phyloP scores from a whole-genome alignment of 495 filamentous ascomycete genomes.

The Rusavskia elegans region DNA sequence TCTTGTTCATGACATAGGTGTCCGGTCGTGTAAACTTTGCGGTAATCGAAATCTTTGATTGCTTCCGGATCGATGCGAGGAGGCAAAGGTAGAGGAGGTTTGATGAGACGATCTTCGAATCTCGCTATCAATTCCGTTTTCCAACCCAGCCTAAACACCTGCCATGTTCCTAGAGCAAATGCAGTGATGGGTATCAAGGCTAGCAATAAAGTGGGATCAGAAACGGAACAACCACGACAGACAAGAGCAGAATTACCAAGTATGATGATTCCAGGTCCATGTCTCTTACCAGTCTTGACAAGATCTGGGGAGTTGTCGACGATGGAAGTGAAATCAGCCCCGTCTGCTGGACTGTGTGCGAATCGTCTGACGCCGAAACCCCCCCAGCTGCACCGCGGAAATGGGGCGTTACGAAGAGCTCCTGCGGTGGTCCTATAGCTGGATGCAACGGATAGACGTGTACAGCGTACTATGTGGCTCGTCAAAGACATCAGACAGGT shows the following conservation, averaged over 20 bases:
- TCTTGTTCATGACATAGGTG: conserved; percentile 72
- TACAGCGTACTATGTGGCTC: too few relatives aligned
- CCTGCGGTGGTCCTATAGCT: not conserved
- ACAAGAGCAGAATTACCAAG: conserved; percentile 43
- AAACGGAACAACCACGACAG: not conserved
- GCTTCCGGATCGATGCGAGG: conserved; percentile 62
- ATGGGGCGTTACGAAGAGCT: not conserved
- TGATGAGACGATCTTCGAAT: conserved; percentile 77
- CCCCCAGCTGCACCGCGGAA: not conserved
- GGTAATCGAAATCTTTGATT: conserved; percentile 82
- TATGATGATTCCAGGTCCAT: conserved; percentile 70
- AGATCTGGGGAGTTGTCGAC: conserved; percentile 71
- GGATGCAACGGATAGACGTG: not conserved
- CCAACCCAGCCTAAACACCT: conserved; percentile 84
- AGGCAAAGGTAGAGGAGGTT: conserved; percentile 74
- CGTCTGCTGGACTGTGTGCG: conserved; percentile 36
- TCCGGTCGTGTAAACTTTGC: conserved; percentile 66
- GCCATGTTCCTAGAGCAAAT: conserved; percentile 85
- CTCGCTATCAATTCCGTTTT: conserved; percentile 82
- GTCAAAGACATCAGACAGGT: too few relatives aligned
- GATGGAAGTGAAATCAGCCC: conserved; percentile 60
- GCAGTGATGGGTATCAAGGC: conserved; percentile 83
- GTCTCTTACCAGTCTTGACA: conserved; percentile 52
- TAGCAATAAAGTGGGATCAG: conserved; percentile 15
- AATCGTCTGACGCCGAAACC: conserved; percentile 4